phyloP scores from a whole-genome alignment of 2,329 filamentous ascomycete species.

The Ophiostoma montium region DNA sequence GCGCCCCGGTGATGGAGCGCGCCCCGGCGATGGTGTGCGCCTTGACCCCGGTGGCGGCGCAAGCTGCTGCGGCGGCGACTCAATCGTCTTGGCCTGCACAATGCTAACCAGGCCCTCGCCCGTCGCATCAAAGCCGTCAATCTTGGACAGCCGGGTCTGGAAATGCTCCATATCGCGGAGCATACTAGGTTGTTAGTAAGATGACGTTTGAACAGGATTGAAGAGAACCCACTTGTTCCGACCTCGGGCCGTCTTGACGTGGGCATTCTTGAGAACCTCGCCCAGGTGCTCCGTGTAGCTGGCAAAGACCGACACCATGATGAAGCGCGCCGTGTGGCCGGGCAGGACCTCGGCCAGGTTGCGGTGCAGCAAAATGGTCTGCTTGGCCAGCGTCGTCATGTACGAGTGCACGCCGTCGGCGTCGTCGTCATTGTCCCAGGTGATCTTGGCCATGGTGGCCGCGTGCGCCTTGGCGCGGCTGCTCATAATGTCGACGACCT shows the following conservation, averaged over 20 bases:
- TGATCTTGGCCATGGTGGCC: conserved; percentile 56
- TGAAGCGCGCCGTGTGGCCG: conserved; percentile 61
- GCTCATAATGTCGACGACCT: conserved; percentile 85
- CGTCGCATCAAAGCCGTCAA: conserved; percentile 65
- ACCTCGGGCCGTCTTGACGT: conserved; percentile 51
- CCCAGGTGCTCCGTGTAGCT: conserved; percentile 72
- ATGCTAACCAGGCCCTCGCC: conserved; percentile 55
- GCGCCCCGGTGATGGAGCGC: neutral
- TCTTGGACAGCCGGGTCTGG: conserved; percentile 53
- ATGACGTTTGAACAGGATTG: neutral
- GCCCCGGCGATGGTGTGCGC: conserved; percentile 5
- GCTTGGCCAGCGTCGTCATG: conserved; percentile 77
- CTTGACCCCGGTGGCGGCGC: no score
- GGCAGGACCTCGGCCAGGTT: conserved; percentile 72
- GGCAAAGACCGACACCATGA: conserved; percentile 74
- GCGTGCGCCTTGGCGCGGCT: conserved; percentile 60
- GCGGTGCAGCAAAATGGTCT: conserved; percentile 71
- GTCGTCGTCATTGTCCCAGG: conserved; percentile 48
- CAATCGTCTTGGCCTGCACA: conserved; percentile 43
- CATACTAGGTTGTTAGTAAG: conserved; percentile 40
- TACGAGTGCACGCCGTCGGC: conserved; percentile 43
- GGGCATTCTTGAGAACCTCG: conserved; percentile 50
- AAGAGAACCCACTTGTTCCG: conserved; percentile 50
- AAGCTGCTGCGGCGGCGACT: conserved; percentile 9
- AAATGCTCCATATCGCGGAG: conserved; percentile 63